Evolutionary conservation across 441 rosid genomes (phyloP).

Genomic region (Melastoma candidum): DNA sequence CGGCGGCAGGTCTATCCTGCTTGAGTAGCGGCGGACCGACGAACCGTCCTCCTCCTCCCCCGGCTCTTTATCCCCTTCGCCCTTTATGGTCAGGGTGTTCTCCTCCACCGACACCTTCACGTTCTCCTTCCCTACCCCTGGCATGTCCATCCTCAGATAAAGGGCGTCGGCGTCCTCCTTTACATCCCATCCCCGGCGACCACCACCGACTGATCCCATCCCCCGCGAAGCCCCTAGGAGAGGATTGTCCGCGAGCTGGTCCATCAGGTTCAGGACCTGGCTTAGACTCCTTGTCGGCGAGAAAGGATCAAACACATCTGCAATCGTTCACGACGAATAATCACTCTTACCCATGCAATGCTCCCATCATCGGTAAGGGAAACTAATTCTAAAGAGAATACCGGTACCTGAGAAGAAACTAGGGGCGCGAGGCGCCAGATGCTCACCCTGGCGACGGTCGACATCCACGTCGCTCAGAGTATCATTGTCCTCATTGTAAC

Average conservation of each 20-base stretch:
- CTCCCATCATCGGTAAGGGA: not conserved
- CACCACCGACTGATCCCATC: constrained; percentile 20
- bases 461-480: constrained; percentile 14
- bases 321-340: not conserved
- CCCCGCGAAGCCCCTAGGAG: constrained; percentile 25
- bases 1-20: constrained; percentile 42
- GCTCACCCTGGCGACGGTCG: constrained; percentile 18
- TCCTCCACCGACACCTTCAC: constrained; percentile 4
- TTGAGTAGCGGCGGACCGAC: constrained; percentile 22
- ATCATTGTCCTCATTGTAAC: constrained; percentile 17
- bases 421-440: constrained; percentile 24
- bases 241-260: constrained; percentile 48
- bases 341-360: not conserved
- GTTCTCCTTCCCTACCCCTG: constrained; percentile 1
- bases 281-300: constrained; percentile 44
- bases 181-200: constrained; percentile 47
- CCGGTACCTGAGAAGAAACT: constrained; percentile 42
- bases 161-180: constrained; percentile 46
- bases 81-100: not conserved
- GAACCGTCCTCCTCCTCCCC: constrained; percentile 13
- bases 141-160: constrained; percentile 9
- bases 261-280: constrained; percentile 51
- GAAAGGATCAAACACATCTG: constrained; percentile 54
- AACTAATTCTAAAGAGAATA: not conserved
- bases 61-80: constrained; percentile 10